These are phyloP conservation scores for Geosmithia putterillii DNA, from an alignment of 2,329 filamentous ascomycete species.

Conservation along the genomic window DNA sequence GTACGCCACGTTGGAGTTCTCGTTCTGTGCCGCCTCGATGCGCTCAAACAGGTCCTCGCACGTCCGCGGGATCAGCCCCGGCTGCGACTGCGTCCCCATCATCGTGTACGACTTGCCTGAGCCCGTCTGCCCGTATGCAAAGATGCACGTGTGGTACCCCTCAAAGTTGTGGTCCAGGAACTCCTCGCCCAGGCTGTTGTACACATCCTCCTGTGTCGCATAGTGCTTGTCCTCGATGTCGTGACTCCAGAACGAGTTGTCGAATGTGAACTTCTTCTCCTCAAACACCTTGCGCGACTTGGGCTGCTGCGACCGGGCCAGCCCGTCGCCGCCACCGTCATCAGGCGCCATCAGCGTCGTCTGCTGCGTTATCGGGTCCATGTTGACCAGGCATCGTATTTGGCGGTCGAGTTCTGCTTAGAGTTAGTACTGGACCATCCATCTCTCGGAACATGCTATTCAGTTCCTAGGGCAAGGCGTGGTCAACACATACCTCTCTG, in stretches of 20 bases:
- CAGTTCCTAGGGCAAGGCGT: background rate
- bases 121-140: constrained; percentile 95
- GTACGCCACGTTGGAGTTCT: constrained; percentile 87
- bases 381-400: constrained; percentile 76
- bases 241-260: constrained; percentile 98
- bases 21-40: constrained; percentile 64
- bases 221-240: constrained; percentile 70
- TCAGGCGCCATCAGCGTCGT: constrained; percentile 68
- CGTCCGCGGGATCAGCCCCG: constrained; percentile 85
- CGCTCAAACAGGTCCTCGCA: constrained; percentile 94
- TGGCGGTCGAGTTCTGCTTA: constrained; percentile 63
- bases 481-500: constrained; percentile 52
- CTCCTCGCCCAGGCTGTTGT: constrained; percentile 87
- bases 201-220: constrained; percentile 84
- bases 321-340: constrained; percentile 35
- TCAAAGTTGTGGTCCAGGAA: constrained; percentile 99
- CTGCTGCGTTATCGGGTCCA: constrained; percentile 78
- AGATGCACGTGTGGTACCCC: constrained; percentile 98
- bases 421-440: background rate
- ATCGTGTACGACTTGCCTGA: constrained; percentile 97
- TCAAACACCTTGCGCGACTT: constrained; percentile 66
- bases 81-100: constrained; percentile 81
- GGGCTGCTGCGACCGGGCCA: background rate
- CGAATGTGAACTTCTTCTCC: constrained; percentile 88
- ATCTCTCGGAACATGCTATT: no score